A percentile compares a stretch with the other conserved stretches of the same genome.
These are phyloP conservation scores for Fusarium metavorans DNA, from an alignment of 2,329 filamentous ascomycete genomes.

Conservation along the genomic window DNA sequence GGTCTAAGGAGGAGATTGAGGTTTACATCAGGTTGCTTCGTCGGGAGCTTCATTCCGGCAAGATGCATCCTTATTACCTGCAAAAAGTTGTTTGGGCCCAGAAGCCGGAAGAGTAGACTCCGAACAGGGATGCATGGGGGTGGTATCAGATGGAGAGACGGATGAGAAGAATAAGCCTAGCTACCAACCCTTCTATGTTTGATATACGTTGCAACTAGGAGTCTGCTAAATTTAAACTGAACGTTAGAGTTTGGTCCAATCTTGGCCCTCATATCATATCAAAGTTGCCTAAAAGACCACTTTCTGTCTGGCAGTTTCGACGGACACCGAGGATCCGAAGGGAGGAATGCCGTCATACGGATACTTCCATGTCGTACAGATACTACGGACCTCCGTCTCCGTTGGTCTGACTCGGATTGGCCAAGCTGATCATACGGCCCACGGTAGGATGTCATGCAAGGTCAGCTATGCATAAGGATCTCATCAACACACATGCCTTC, in stretches of 20 bases:
- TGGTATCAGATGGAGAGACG: neutral
- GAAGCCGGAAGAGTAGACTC: conserved; percentile 7
- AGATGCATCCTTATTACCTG: conserved; percentile 29
- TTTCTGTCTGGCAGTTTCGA: no score
- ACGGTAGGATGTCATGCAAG: neutral
- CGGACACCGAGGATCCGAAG: neutral
- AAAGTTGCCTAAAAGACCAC: neutral
- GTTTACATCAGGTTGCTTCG: conserved; percentile 36
- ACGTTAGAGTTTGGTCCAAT: neutral
- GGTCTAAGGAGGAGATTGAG: conserved; percentile 32
- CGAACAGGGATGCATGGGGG: neutral
- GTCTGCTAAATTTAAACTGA: neutral
- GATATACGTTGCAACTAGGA: neutral
- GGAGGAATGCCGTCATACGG: neutral
- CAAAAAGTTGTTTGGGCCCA: conserved; percentile 32
- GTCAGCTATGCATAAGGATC: neutral
- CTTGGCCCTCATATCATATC: neutral
- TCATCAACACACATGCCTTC: neutral
- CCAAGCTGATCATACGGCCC: neutral
- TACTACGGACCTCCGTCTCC: neutral
- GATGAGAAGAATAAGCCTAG: neutral
- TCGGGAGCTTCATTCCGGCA: conserved; percentile 29
- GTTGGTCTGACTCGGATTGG: neutral
- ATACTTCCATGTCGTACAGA: neutral
- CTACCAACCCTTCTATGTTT: neutral